A percentile compares a stretch with the other conserved stretches of the same genome.
Conservation (phyloP, 2,329 filamentous ascomycete genomes). For the Ophiostoma ulmi region DNA sequence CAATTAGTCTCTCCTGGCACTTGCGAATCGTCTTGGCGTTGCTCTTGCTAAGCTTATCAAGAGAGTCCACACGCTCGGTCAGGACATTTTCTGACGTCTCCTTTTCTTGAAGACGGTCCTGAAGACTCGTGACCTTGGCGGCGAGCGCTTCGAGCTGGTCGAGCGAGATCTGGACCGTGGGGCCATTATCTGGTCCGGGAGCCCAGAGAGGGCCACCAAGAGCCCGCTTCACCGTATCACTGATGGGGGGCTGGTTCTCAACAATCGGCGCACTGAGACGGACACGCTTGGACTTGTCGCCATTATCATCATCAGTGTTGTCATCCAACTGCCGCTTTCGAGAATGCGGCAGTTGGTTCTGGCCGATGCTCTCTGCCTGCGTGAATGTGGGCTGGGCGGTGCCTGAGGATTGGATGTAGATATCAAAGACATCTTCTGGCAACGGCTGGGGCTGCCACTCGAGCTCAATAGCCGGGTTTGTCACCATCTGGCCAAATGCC, state of each 20-base stretch:
- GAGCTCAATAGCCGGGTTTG: conserved; percentile 38
- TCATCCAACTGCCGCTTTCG: conserved; percentile 38
- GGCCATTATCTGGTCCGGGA: background rate
- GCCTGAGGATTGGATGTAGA: conserved; percentile 38
- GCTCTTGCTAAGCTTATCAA: conserved; percentile 45
- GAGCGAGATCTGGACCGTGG: conserved; percentile 32
- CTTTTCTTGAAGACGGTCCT: conserved; percentile 36
- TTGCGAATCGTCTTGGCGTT: conserved; percentile 41
- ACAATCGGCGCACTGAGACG: conserved; percentile 30
- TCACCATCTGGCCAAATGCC: conserved; percentile 44
- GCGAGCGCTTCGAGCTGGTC: conserved; percentile 34
- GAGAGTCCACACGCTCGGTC: conserved; percentile 39
- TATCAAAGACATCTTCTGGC: conserved; percentile 47
- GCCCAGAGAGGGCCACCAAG: conserved; percentile 24
- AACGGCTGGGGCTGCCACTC: conserved; percentile 46
- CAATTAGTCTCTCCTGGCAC: conserved; percentile 45
- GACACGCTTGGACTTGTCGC: conserved; percentile 32
- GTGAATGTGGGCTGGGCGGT: conserved; percentile 25
- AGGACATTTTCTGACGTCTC: conserved; percentile 27
- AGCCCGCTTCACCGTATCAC: conserved; percentile 19
- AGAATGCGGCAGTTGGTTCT: conserved; percentile 27
- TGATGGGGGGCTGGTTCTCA: conserved; percentile 14
- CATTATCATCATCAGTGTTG: conserved; percentile 18
- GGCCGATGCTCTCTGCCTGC: conserved; percentile 17
- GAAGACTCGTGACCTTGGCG: conserved; percentile 33